phyloP scores from a whole-genome alignment of 257 asterid genomes.

The Anisodus acutangulus region DNA sequence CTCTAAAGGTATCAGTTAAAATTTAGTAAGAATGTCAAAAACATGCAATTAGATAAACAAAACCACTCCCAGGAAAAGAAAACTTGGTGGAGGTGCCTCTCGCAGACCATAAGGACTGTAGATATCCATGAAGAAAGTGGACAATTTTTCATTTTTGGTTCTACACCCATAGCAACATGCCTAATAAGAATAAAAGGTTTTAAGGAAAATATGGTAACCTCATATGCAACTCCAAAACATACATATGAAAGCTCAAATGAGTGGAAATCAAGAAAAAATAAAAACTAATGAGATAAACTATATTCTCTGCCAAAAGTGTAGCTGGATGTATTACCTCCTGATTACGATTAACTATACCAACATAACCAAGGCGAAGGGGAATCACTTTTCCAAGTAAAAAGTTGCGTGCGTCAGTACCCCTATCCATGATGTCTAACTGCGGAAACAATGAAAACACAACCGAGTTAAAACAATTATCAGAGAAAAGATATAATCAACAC shows the following conservation, averaged over 20 bases:
- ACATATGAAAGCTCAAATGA: constrained; percentile 7
- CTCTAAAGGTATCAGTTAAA: background rate
- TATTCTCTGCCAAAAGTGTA: background rate
- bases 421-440: constrained; percentile 98
- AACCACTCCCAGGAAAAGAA: constrained; percentile 1
- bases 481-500: constrained; percentile 19
- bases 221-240: constrained; percentile 7
- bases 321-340: constrained; percentile 71
- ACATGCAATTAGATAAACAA: background rate
- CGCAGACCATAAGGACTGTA: background rate
- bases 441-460: constrained; percentile 37
- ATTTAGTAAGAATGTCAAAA: background rate
- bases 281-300: background rate
- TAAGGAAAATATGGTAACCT: background rate
- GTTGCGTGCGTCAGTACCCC: constrained; percentile 95
- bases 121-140: background rate
- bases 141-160: background rate
- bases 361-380: constrained; percentile 95
- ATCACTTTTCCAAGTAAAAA: constrained; percentile 93
- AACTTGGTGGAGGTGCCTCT: constrained; percentile 19
- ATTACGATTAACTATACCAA: constrained; percentile 96
- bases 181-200: background rate
- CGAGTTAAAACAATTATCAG: background rate
- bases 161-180: background rate
- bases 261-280: background rate